A percentile compares a stretch with the other conserved stretches of the same genome.
phyloP scores from a whole-genome alignment of 1,139 yeast species.

The Maudiozyma humilis region DNA sequence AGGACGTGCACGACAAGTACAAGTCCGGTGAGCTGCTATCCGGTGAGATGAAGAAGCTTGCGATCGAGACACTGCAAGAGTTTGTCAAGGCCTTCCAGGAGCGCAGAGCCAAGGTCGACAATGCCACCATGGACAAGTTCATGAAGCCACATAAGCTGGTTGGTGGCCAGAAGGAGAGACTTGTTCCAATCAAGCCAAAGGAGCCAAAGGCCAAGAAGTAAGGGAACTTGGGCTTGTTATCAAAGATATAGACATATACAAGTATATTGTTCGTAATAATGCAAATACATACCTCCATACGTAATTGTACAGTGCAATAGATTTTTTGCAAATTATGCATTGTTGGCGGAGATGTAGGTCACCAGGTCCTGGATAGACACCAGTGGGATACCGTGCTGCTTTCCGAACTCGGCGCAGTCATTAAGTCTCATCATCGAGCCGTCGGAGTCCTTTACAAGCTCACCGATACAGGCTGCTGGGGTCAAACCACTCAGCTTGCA shows the following conservation, averaged over 20 bases:
- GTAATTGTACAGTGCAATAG: too few species aligned
- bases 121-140: constrained; percentile 56
- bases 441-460: constrained; percentile 88
- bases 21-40: constrained; percentile 75
- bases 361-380: constrained; percentile 76
- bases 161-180: constrained; percentile 64
- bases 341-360: constrained; percentile 36
- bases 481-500: constrained; percentile 67
- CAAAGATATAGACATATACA: neutral
- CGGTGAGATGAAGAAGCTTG: constrained; percentile 87
- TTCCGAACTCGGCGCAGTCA: constrained; percentile 69
- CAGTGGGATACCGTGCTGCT: constrained; percentile 54
- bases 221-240: too few species aligned
- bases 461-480: constrained; percentile 91
- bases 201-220: constrained; percentile 22
- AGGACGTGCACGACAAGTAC: constrained; percentile 55
- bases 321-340: too few species aligned
- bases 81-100: constrained; percentile 78
- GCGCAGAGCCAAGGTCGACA: constrained; percentile 59
- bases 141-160: constrained; percentile 81
- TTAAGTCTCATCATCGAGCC: constrained; percentile 93
- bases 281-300: too few species aligned
- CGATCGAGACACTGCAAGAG: constrained; percentile 71
- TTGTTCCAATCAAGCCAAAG: constrained; percentile 58
- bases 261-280: neutral